Evolutionary conservation across 345 rosid genomes (phyloP), one percentile per base, ranked within the genome.

Genomic region (Lenwebbia sp.): DNA sequence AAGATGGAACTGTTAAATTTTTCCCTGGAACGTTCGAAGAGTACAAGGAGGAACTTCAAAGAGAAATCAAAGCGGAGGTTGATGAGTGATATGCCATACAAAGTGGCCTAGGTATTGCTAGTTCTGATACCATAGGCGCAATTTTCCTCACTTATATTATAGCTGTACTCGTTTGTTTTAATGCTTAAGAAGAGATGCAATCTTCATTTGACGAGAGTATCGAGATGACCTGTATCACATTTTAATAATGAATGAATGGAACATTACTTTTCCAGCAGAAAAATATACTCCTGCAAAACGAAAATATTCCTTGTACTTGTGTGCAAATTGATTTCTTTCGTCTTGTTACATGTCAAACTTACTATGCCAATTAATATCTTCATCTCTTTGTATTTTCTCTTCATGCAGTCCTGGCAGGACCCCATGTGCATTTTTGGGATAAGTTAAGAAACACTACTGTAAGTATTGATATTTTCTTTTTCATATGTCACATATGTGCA

Each of bases 11-110:
- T 2, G 98, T 94, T 81, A 88, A 44, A 52, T 56, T 85, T 54
- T 95, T 91, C 89, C 89, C 89, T 0, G 97, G 97, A 87, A 90
- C 95, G 28, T 95, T 95, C 85, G 96, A 94, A 82, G 98, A 95
- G 86, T 94, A 95, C 91, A 95, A 95, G 88, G 95, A 94, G 52
- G 98, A 95, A 84, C 94, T 95, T 58, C 98, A 90, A 84, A 92
- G 91, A 88, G 95, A 94, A 88, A 95, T 95, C 54, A 94, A 88
- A 89, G 95, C 93, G 5, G 97, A 93, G 91, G 96, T 96, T 70
- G 98, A 96, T 81, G 86, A 87, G 26, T 86, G 82, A 86, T 13
- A 70, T 70, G 81, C 81, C 41, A 37, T 70, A 10, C 47, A 37
- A 37, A 70, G 47, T 37, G 81, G 81, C 81, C 81, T 70, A 70